These are phyloP conservation scores for Salvia miltiorrhiza DNA, from an alignment of 257 asterid species.

Conservation along the genomic window DNA sequence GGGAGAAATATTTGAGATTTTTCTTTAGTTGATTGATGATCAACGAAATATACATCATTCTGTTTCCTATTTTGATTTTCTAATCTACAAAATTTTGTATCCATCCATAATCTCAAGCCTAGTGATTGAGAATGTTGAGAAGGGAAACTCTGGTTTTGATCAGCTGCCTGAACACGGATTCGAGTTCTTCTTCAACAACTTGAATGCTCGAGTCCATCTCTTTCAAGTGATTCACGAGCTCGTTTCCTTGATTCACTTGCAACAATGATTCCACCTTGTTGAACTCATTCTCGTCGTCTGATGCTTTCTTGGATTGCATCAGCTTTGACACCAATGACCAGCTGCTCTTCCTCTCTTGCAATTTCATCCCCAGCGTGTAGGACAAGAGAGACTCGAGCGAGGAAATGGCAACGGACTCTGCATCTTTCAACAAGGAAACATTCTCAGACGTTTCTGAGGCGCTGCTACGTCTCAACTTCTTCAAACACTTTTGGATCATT, in stretches of 20 bases:
- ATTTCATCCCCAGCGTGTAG: conserved; percentile 3
- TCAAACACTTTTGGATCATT: conserved; percentile 28
- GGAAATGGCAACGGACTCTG: conserved; percentile 25
- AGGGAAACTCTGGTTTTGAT: conserved; percentile 38
- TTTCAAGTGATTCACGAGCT: no score
- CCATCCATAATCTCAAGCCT: background rate
- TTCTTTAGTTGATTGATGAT: no score
- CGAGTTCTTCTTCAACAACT: no score
- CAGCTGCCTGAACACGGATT: conserved; percentile 33
- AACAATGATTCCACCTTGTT: no score
- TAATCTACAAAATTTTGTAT: background rate
- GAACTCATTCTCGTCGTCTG: no score
- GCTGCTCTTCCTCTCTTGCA: conserved; percentile 16
- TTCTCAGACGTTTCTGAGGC: background rate
- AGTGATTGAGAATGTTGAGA: conserved; percentile 34
- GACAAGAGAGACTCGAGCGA: conserved; percentile 30
- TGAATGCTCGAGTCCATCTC: no score
- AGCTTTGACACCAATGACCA: conserved; percentile 32
- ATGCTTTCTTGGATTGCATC: no score
- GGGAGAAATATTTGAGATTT: no score
- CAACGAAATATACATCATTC: no score
- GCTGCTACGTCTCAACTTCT: conserved; percentile 13
- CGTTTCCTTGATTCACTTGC: no score
- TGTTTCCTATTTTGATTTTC: no score
- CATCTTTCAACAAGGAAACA: conserved; percentile 20